These are phyloP conservation scores for Candida pini DNA, from an alignment of 805 yeast genomes.

Conservation along the genomic window DNA sequence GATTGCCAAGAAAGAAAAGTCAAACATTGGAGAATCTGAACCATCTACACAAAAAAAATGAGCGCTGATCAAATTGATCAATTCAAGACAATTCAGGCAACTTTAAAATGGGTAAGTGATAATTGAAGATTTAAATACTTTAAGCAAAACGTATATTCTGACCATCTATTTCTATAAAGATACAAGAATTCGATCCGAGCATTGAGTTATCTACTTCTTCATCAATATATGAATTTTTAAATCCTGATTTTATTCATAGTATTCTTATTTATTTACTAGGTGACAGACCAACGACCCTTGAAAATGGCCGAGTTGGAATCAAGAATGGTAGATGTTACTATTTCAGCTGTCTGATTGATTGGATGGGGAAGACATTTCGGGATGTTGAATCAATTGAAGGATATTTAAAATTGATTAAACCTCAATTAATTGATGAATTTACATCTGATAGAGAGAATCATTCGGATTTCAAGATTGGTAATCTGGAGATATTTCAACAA, in stretches of 20 bases:
- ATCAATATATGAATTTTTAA: slow-evolving; percentile 7
- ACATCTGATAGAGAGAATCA: slow-evolving; percentile 1
- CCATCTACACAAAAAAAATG: background rate
- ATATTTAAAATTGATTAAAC: slow-evolving; percentile 9
- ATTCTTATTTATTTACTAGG: slow-evolving; percentile 16
- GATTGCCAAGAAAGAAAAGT: too few species aligned
- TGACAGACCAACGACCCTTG: slow-evolving; percentile 10
- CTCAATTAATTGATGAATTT: slow-evolving; percentile 7
- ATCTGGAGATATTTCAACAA: slow-evolving; percentile 15
- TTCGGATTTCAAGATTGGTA: slow-evolving; percentile 2
- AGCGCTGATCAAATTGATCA: slow-evolving; percentile 2
- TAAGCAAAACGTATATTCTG: too few species aligned
- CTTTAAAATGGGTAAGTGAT: slow-evolving; percentile 18
- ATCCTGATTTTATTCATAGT: slow-evolving; percentile 14
- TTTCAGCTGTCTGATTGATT: slow-evolving; percentile 2
- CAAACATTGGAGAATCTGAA: too few species aligned
- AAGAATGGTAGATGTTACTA: too few species aligned
- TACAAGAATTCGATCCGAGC: slow-evolving; percentile 18
- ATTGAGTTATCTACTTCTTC: slow-evolving; percentile 9
- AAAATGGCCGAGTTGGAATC: too few species aligned
- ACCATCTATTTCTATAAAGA: too few species aligned
- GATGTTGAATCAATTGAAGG: slow-evolving; percentile 14
- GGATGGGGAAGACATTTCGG: slow-evolving; percentile 7
- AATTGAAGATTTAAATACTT: background rate
- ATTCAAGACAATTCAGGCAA: slow-evolving; percentile 15